Evolutionary conservation across 306 rosid species (phyloP).

Genomic region (Sindora glabra): DNA sequence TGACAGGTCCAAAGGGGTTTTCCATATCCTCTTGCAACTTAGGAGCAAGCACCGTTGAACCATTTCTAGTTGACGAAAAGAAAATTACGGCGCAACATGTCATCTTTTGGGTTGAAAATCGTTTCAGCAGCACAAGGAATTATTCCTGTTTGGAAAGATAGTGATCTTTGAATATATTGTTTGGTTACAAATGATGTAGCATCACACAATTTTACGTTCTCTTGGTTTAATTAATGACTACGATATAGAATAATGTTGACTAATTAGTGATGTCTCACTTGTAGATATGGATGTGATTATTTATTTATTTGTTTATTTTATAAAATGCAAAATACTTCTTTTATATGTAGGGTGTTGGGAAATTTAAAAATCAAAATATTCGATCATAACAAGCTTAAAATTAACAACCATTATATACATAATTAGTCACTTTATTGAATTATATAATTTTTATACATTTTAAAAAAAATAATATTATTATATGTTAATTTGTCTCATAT

Average conservation of each 20-base stretch:
- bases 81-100: conserved; percentile 63
- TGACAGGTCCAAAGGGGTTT: conserved; percentile 88
- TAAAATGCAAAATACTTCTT: too few relatives aligned
- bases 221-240: background rate
- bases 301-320: too few relatives aligned
- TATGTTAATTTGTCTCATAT: too few relatives aligned
- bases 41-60: conserved; percentile 80
- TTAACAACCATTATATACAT: too few relatives aligned
- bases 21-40: conserved; percentile 68
- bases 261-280: too few relatives aligned
- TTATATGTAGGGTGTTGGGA: too few relatives aligned
- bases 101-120: conserved; percentile 91
- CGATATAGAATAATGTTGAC: conserved; percentile 4
- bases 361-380: too few relatives aligned
- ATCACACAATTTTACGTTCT: conserved; percentile 22
- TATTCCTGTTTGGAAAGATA: conserved; percentile 83
- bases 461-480: too few relatives aligned
- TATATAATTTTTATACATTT: too few relatives aligned
- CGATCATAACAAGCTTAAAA: too few relatives aligned
- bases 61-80: conserved; percentile 88
- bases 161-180: conserved; percentile 15
- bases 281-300: too few relatives aligned
- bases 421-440: too few relatives aligned
- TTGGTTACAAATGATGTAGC: conserved; percentile 27
- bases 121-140: conserved; percentile 98